A percentile compares a stretch with the other conserved stretches of the same genome.
Evolutionary conservation across 768 basidiomycete species (phyloP).

Genomic region (Trametes meyenii): DNA sequence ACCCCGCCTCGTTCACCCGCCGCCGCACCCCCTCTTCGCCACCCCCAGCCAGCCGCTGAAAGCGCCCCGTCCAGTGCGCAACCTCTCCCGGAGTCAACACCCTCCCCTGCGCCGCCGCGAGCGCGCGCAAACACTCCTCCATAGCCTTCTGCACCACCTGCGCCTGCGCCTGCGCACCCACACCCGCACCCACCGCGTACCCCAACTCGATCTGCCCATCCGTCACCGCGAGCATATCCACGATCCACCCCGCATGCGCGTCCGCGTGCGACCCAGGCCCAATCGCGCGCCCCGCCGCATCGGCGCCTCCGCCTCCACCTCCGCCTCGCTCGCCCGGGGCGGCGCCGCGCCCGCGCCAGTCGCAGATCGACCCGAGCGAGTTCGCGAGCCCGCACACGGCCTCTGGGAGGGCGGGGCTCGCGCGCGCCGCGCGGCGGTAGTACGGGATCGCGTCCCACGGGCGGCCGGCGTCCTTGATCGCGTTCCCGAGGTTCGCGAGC

Average conservation of each 20-base stretch:
- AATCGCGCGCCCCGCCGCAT: conserved; percentile 26
- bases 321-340: conserved; percentile 27
- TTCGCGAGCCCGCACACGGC: conserved; percentile 52
- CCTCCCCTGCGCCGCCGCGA: conserved; percentile 34
- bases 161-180: too few relatives aligned
- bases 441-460: conserved; percentile 48
- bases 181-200: conserved; percentile 36
- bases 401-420: conserved; percentile 48
- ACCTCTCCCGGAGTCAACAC: conserved; percentile 32
- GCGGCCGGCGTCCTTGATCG: conserved; percentile 48
- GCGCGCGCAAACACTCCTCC: conserved; percentile 42
- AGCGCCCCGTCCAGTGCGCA: conserved; percentile 36
- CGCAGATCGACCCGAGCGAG: conserved; percentile 49
- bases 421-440: conserved; percentile 46
- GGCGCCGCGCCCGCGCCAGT: conserved; percentile 47
- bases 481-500: conserved; percentile 54
- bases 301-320: conserved; percentile 27
- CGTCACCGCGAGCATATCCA: conserved; percentile 40
- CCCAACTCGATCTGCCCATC: conserved; percentile 40
- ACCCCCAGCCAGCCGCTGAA: conserved; percentile 35
- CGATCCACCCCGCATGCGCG: conserved; percentile 38
- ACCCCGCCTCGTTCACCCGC: conserved; percentile 43
- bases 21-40: conserved; percentile 25
- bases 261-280: conserved; percentile 10
- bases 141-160: conserved; percentile 31